Evolutionary conservation across 2,329 filamentous ascomycete genomes (phyloP).

Genomic region (Epichloe aotearoae): DNA sequence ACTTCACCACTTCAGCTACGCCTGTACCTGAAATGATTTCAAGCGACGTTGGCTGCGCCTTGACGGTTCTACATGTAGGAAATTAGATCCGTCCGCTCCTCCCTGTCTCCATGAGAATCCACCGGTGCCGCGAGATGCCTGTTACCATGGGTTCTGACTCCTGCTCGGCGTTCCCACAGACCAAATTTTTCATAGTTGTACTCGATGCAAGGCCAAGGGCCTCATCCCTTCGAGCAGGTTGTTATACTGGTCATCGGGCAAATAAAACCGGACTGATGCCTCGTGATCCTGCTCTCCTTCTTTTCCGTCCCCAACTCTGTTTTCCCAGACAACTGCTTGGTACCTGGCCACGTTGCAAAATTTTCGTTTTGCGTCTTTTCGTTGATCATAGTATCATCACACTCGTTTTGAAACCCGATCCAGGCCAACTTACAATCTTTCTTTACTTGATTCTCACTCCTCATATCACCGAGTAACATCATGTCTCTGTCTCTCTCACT

Average conservation of each 20-base stretch:
- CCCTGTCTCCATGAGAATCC: neutral
- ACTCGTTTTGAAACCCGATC: constrained; percentile 17
- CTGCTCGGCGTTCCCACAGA: too few relatives aligned
- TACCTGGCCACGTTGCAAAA: constrained; percentile 20
- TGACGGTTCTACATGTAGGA: neutral
- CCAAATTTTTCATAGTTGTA: too few relatives aligned
- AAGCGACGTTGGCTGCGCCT: neutral
- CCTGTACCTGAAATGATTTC: constrained; percentile 19
- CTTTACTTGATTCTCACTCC: neutral
- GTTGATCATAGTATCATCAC: constrained; percentile 19
- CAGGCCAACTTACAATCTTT: constrained; percentile 21
- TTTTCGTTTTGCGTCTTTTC: constrained; percentile 27
- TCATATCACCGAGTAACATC: constrained; percentile 3
- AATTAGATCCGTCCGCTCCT: neutral
- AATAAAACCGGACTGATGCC: constrained; percentile 1
- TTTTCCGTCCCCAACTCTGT: neutral
- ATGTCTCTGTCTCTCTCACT: constrained; percentile 12
- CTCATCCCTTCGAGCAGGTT: too few relatives aligned
- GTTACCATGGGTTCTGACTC: neutral
- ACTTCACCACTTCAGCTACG: constrained; percentile 11
- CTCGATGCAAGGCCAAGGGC: too few relatives aligned
- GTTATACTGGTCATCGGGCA: too few relatives aligned
- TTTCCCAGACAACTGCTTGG: constrained; percentile 16
- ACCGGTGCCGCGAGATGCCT: neutral
- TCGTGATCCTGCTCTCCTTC: constrained; percentile 1